Conservation (phyloP, 2,329 filamentous ascomycete species). For the Aspergillus awamori region DNA sequence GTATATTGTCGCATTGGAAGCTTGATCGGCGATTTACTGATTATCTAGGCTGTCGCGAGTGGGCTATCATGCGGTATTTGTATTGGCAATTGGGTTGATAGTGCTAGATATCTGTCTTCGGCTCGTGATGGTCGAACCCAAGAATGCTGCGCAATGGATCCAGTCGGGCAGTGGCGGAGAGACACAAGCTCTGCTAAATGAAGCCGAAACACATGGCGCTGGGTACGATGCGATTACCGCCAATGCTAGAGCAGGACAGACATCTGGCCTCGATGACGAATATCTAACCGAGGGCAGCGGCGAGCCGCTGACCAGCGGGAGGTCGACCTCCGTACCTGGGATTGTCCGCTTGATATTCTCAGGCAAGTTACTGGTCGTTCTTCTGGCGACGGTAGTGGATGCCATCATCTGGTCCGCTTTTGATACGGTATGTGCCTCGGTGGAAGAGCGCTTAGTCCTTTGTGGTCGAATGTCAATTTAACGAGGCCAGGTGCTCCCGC, state of each 20-base stretch:
- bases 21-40: not conserved
- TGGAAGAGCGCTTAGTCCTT: not conserved
- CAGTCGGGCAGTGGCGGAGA: constrained; percentile 8
- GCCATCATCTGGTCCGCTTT: constrained; percentile 57
- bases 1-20: not conserved
- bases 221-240: not conserved
- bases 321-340: constrained; percentile 19
- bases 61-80: constrained; percentile 36
- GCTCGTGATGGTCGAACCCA: constrained; percentile 59
- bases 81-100: constrained; percentile 51
- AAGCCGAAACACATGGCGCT: not conserved
- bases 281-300: not conserved
- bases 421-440: constrained; percentile 44
- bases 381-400: constrained; percentile 52
- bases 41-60: constrained; percentile 25
- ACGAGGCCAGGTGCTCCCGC: constrained; percentile 50
- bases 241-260: not conserved
- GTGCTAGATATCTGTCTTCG: constrained; percentile 63
- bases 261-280: not conserved
- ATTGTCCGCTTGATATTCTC: constrained; percentile 41
- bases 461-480: not conserved
- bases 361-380: constrained; percentile 47
- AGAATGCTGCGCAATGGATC: constrained; percentile 21
- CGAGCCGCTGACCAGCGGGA: constrained; percentile 16
- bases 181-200: constrained; percentile 13